Base-by-base conservation (phyloP, 23 red algal species). In the Gracilaria gracilis region DNA sequence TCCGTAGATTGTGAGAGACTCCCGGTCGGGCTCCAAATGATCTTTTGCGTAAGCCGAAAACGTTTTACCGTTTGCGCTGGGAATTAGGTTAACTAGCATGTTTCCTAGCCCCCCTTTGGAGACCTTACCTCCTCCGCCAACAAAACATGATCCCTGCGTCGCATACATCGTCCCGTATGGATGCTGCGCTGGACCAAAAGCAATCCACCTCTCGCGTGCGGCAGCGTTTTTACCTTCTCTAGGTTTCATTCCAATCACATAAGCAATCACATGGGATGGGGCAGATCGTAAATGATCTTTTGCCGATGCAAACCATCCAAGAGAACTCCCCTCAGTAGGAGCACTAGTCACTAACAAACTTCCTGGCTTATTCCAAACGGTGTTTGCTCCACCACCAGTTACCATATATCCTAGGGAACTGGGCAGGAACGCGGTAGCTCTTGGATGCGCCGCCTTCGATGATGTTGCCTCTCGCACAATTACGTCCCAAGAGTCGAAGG, bases 71-170 rank as follows among this genome's bases (percentile, higher is more conserved):
- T 72, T 35, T 48, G 7, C 39, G 50, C 62, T 49, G 14, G 82
- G 82, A 67, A 72, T 47, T 4, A 73, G 50, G 40, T 71, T 42
- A 31, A 86, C 82, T 17, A 86, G 23, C 82, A 86, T 86, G 58
- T 86, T 86, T 71, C 82, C 82, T 11, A 69, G 4, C 61, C 82
- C 82, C 1, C 82, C 82, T 47, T 40, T 86, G 6, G 62, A 72
- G n/a, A 86, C 82, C 25, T 67, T n/a, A 11, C 61, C 82, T 3
- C 82, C 82, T 15, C 82, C 82, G 9, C 82, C 82, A 12, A 86
- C 62, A 71, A 86, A 86, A n/a, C 20, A 86, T 9, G 6, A 86
- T 86, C 82, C 82, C 61, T 54, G 82, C 48, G 82, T 86, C 21
- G 82, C 57, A 2, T 47, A 86, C 1, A 86, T 71, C 27, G 59